A percentile compares a stretch with the other conserved stretches of the same genome.
These are phyloP conservation scores for Austroboletus novae-zelandiae DNA, from an alignment of 1,284 basidiomycete species.

Conservation along the genomic window DNA sequence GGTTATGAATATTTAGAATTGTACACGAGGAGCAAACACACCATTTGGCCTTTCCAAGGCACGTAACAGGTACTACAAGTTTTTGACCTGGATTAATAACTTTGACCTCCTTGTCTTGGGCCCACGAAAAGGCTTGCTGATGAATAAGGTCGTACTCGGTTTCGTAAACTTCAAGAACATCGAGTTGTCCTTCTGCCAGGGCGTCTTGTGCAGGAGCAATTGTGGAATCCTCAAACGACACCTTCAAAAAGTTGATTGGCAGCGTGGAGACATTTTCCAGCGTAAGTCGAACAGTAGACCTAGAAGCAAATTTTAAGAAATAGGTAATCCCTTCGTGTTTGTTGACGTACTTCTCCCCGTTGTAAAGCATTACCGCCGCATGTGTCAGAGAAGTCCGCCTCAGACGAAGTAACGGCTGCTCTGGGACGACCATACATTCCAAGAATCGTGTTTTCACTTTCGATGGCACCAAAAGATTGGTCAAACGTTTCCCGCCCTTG, in stretches of 20 bases:
- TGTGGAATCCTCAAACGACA: slow-evolving; percentile 89
- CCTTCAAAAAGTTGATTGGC: slow-evolving; percentile 80
- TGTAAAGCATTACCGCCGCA: slow-evolving; percentile 89
- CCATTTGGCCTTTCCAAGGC: slow-evolving; percentile 91
- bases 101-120: slow-evolving; percentile 48
- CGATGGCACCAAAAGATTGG: slow-evolving; percentile 24
- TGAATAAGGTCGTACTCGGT: slow-evolving; percentile 82
- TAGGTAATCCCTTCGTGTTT: neutral
- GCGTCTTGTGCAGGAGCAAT: slow-evolving; percentile 72
- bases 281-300: slow-evolving; percentile 78
- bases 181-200: slow-evolving; percentile 76
- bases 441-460: slow-evolving; percentile 50
- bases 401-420: slow-evolving; percentile 85
- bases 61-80: slow-evolving; percentile 64
- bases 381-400: slow-evolving; percentile 85
- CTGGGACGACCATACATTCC: slow-evolving; percentile 77
- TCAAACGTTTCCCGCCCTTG: slow-evolving; percentile 38
- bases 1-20: slow-evolving; percentile 1
- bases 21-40: slow-evolving; percentile 40
- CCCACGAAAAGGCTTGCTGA: slow-evolving; percentile 81
- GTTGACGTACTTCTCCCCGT: slow-evolving; percentile 78
- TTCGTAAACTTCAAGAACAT: slow-evolving; percentile 87
- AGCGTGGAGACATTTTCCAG: slow-evolving; percentile 85
- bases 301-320: slow-evolving; percentile 32
- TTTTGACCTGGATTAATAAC: slow-evolving; percentile 73